A percentile compares a stretch with the other conserved stretches of the same genome.
Conservation (phyloP, 192 early-diverging fungal species). For the Cladochytrium replicatum region DNA sequence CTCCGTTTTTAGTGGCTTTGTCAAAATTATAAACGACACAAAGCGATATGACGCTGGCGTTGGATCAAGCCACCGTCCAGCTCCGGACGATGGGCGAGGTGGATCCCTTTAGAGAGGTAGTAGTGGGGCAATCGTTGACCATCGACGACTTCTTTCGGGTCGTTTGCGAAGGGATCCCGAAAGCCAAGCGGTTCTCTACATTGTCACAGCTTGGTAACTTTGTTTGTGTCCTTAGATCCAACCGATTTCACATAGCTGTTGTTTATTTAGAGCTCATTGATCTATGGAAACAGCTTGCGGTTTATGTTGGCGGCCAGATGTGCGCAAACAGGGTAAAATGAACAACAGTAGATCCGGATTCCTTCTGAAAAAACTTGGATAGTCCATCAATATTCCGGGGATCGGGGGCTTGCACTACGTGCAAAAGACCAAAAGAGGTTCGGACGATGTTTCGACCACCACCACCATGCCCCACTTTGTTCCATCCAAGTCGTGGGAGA, state of each 20-base stretch:
- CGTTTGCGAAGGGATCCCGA: slow-evolving; percentile 27
- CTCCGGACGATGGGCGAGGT: no score
- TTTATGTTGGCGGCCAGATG: slow-evolving; percentile 16
- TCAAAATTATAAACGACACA: no score
- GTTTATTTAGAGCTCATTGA: slow-evolving; percentile 18
- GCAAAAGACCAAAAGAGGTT: slow-evolving; percentile 11
- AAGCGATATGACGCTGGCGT: no score
- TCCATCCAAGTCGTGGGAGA: slow-evolving; percentile 31
- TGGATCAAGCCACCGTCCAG: no score
- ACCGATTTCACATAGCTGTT: not conserved
- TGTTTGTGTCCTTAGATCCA: not conserved
- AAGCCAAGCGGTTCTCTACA: slow-evolving; percentile 28
- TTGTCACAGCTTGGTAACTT: slow-evolving; percentile 22
- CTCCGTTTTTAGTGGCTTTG: no score
- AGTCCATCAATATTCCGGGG: slow-evolving; percentile 29
- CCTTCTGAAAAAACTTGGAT: not conserved
- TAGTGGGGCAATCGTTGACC: no score
- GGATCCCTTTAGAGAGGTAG: no score
- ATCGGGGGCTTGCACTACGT: slow-evolving; percentile 29
- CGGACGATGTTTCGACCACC: slow-evolving; percentile 7
- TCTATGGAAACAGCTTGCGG: slow-evolving; percentile 25
- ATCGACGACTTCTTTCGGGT: slow-evolving; percentile 25
- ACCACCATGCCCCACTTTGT: slow-evolving; percentile 18
- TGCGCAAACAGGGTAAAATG: slow-evolving; percentile 21
- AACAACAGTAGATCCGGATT: not conserved